Evolutionary conservation across 2,329 filamentous ascomycete species (phyloP), one percentile per base, ranked within the genome.

Genomic region (Plenodomus lindquistii): DNA sequence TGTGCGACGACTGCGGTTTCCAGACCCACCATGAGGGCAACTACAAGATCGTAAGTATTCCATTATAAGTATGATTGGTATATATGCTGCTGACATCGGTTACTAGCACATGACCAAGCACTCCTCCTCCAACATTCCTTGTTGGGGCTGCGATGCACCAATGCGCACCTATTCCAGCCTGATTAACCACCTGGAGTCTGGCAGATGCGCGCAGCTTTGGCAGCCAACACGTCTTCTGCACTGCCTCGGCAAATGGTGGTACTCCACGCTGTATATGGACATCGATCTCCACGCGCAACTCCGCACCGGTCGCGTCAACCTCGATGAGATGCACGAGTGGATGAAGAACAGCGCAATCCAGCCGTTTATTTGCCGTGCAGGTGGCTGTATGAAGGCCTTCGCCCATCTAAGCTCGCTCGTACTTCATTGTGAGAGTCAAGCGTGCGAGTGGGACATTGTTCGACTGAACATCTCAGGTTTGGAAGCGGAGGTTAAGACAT

Each of bases 201-300:
- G 87, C 18, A 85, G 88, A 65, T 88, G 91, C 65, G 82, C 81
- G 16, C 79, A 86, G 22, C 85, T 85, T 0, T 84, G 85, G 0
- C 84, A 91, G 70, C 85, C 59, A 1, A 31, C 50, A 2, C 48
- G 50, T 16, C 52, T 70, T 19, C 46, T 54, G 9, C 50, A 41
- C 2, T 57, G 55, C 20, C 62, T 71, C 1, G 67, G 68, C 7
- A 60, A 54, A 22, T 70, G 65, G 63, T 71, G 66, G 66, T 68
- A 69, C 50, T 66, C 66, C 0, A 38, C 63, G 1, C 53, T 69
- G 1, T 71, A 62, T 53, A 71, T 71, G 66, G 66, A 70, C 42
- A 43, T 68, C n/a, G 65, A 65, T 24, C 55, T 70, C 19, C 68
- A 71, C 20, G 62, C 59, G 2, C 62, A 67, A 36, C 55, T 71